Evolutionary conservation across 495 filamentous ascomycete genomes (phyloP).

Genomic region (Penicillium mononematosum): DNA sequence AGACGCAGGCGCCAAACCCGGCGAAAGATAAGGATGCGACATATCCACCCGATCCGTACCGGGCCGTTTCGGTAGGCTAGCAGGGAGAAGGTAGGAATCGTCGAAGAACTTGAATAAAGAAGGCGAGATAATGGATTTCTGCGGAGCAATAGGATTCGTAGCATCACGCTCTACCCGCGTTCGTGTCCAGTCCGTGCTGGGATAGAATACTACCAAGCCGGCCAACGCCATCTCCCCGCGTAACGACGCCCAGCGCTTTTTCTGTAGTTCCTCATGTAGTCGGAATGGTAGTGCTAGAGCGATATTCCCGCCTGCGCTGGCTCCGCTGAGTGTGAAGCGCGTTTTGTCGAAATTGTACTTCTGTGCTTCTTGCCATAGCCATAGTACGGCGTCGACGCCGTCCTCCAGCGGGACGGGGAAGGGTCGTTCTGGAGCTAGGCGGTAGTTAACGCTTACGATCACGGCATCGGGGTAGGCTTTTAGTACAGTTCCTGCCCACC

Average conservation of each 20-base stretch:
- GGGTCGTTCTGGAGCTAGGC: conserved; percentile 38
- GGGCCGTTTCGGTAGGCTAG: conserved; percentile 13
- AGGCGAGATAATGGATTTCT: conserved; percentile 19
- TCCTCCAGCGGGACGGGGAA: conserved; percentile 61
- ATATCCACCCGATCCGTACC: conserved; percentile 18
- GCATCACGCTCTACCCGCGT: conserved; percentile 49
- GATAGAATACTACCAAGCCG: conserved; percentile 66
- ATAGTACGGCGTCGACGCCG: conserved; percentile 53
- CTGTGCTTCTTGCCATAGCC: conserved; percentile 51
- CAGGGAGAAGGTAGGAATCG: conserved; percentile 18
- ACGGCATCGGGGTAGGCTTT: conserved; percentile 12
- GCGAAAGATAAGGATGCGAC: conserved; percentile 26
- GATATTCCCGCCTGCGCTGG: conserved; percentile 75
- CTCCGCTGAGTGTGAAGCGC: conserved; percentile 65
- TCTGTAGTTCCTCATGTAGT: conserved; percentile 37
- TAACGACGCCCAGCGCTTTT: conserved; percentile 7
- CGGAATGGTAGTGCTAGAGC: conserved; percentile 66
- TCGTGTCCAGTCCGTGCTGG: conserved; percentile 68
- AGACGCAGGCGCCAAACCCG: conserved; percentile 14
- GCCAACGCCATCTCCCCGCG: conserved; percentile 27
- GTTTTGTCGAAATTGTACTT: conserved; percentile 48
- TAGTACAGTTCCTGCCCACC: conserved; percentile 19
- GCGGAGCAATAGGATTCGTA: conserved; percentile 18
- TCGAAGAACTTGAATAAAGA: conserved; percentile 20
- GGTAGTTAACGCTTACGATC: conserved; percentile 34